Evolutionary conservation across 495 filamentous ascomycete genomes (phyloP), one percentile per base, ranked within the genome.

Genomic region (Tuber microsphaerosporum): DNA sequence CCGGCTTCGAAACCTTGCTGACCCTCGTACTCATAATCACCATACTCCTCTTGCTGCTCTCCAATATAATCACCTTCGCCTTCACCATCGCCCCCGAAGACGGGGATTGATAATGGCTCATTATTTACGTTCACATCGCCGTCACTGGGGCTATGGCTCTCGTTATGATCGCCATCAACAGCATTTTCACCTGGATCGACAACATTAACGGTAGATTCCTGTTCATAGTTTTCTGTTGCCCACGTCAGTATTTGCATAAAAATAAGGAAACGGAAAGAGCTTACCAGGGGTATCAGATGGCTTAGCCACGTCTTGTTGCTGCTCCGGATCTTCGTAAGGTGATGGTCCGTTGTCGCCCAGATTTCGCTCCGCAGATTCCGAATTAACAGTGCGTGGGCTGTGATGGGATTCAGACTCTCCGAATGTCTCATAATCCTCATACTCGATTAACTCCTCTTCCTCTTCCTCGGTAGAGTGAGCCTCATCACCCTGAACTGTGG

Each of bases 361-460:
- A 17, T 65, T 65, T 71, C 70, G 45, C 71, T 73, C 61, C n/a
- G 14, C 41, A 22, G 56, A 56, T 46, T 71, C 75, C 5, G 56
- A 65, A 12, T 65, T 65, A 17, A 65, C 56, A 65, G 56, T 65
- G 31, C 8, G 56, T 34, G 56, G 56, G 56, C 56, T 65, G 26
- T 65, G 56, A 19, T 65, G 56, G 26, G 56, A 65, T 65, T 65
- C 56, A 65, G 56, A 65, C 56, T 65, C 56, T 7, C 56, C 56
- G 56, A 65, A 65, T 34, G 56, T 65, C 31, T 79, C 77, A 56
- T 79, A 73, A 37, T 88, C 77, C 41, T 79, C 77, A 51, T 79
- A 79, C 65, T 79, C 77, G 22, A 79, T 79, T 46, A 79, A 72
- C 45, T 79, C 77, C 56, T 79, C 77, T 61, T 79, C 77, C 31